Percentiles rank a stretch among this genome's conserved stretches.
These are phyloP conservation scores for Lentinula guzmanii DNA, from an alignment of 768 basidiomycete genomes.

Conservation along the genomic window DNA sequence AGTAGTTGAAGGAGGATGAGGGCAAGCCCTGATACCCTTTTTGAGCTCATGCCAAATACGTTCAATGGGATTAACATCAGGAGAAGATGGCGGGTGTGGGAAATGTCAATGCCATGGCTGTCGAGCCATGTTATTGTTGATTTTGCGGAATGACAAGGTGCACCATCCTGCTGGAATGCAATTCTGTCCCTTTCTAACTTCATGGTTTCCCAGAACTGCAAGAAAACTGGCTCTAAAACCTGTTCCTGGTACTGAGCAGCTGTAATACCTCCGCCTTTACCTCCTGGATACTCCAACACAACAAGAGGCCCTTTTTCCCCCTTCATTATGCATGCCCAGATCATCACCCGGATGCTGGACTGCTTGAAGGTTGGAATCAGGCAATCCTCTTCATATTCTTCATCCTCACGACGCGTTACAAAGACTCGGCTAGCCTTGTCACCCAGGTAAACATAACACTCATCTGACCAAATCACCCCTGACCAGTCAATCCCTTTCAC, in stretches of 20 bases:
- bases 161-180: too few relatives aligned
- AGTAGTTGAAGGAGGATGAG: too few relatives aligned
- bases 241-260: conserved; percentile 6
- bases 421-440: conserved; percentile 6
- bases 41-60: too few relatives aligned
- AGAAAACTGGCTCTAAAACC: conserved; percentile 4
- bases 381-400: conserved; percentile 10
- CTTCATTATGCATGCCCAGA: conserved; percentile 10
- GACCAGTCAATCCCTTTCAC: conserved; percentile 6
- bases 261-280: conserved; percentile 8
- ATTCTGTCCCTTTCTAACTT: too few relatives aligned
- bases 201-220: too few relatives aligned
- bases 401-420: conserved; percentile 9
- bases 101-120: too few relatives aligned
- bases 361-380: conserved; percentile 7
- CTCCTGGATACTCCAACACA: conserved; percentile 11
- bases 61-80: too few relatives aligned
- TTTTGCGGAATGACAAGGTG: too few relatives aligned
- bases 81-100: too few relatives aligned
- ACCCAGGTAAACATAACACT: conserved; percentile 10
- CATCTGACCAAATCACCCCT: conserved; percentile 1
- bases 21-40: too few relatives aligned
- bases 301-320: conserved; percentile 10
- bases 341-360: conserved; percentile 5
- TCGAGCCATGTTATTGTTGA: too few relatives aligned